phyloP scores from a whole-genome alignment of 2,329 filamentous ascomycete species.

The Alternaria burnsii region DNA sequence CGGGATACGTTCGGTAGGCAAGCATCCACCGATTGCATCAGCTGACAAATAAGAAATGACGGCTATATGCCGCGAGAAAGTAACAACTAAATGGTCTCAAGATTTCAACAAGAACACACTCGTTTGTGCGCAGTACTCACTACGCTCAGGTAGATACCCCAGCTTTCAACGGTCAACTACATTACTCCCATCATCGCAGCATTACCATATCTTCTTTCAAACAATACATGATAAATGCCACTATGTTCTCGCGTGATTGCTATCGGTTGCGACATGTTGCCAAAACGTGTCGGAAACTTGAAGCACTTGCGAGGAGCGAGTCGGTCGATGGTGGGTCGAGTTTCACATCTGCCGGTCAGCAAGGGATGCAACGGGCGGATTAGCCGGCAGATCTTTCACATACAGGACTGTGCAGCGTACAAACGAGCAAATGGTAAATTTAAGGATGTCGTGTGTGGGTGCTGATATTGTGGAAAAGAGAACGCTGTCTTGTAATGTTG shows the following conservation, averaged over 20 bases:
- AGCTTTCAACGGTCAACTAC: background rate
- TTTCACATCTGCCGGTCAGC: conserved; percentile 22
- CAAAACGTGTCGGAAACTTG: conserved; percentile 24
- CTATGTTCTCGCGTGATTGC: conserved; percentile 21
- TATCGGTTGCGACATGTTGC: conserved; percentile 12
- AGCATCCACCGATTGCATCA: background rate
- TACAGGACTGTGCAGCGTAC: background rate
- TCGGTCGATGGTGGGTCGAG: conserved; percentile 40
- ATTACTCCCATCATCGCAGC: background rate
- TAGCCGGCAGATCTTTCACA: background rate
- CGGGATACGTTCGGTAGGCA: background rate
- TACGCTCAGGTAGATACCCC: background rate
- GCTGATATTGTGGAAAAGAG: background rate
- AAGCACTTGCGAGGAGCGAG: conserved; percentile 17
- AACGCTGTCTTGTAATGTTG: background rate
- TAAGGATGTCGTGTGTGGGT: background rate
- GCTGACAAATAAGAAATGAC: background rate
- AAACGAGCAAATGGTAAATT: background rate
- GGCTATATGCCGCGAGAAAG: background rate
- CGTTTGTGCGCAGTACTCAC: background rate
- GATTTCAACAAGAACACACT: background rate
- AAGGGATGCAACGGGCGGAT: background rate
- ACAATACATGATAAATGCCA: background rate
- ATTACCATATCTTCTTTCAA: conserved; percentile 10
- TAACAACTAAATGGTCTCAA: rapidly evolving